A percentile compares a stretch with the other conserved stretches of the same genome.
Conservation (phyloP, 208 protist species). For the Jaenimonas drosophilae region DNA sequence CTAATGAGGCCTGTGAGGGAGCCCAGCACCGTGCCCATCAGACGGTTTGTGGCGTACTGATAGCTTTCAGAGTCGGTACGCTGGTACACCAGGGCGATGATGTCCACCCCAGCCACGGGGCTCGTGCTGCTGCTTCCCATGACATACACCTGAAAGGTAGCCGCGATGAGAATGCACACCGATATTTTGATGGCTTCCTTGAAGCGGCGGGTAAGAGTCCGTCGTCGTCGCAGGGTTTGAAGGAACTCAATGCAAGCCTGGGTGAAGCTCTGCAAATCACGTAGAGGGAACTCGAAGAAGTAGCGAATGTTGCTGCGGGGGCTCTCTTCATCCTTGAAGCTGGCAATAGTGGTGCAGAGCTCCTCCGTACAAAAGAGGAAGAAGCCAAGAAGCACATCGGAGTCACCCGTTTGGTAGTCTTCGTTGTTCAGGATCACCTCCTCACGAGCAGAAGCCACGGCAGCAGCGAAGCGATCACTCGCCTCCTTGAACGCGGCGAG, state of each 20-base stretch:
- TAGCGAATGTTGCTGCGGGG: conserved; percentile 37
- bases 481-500: conserved; percentile 68
- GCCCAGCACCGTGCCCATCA: conserved; percentile 81
- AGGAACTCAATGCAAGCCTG: conserved; percentile 42
- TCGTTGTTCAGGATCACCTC: conserved; percentile 87
- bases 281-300: conserved; percentile 32
- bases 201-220: conserved; percentile 62
- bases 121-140: conserved; percentile 56
- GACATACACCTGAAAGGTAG: conserved; percentile 85
- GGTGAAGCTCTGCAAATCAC: conserved; percentile 56
- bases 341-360: conserved; percentile 72
- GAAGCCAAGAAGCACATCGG: conserved; percentile 80
- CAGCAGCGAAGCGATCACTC: conserved; percentile 77
- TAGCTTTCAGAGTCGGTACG: conserved; percentile 84
- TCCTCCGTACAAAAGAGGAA: conserved; percentile 89
- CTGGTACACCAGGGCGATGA: conserved; percentile 87
- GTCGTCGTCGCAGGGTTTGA: conserved; percentile 25
- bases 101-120: conserved; percentile 66
- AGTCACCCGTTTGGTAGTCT: conserved; percentile 84
- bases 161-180: conserved; percentile 75
- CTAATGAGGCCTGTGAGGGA: conserved; percentile 49
- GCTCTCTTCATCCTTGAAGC: conserved; percentile 42
- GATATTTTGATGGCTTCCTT: conserved; percentile 89
- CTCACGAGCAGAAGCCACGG: conserved; percentile 69
- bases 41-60: conserved; percentile 74